A percentile compares a stretch with the other conserved stretches of the same genome.
Evolutionary conservation across 345 rosid genomes (phyloP).

Genomic region (Sonneratia caseolaris): DNA sequence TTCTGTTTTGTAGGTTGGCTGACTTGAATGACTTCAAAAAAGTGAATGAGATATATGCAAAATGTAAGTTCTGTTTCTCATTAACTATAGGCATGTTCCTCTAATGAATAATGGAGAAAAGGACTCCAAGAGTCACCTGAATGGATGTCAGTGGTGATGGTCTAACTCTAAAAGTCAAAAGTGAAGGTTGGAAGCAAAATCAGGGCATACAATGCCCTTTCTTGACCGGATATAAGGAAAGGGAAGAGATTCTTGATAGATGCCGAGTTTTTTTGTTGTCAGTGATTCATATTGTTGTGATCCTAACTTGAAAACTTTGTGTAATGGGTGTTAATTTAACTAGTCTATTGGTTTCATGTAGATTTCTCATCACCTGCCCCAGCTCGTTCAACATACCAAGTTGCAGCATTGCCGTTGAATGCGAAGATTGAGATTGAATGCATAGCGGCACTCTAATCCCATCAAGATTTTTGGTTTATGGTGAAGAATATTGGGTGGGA

Average conservation of each 20-base stretch:
- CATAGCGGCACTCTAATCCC: slow-evolving; percentile 51
- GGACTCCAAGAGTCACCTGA: neutral
- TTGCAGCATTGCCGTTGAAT: slow-evolving; percentile 86
- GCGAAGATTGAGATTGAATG: slow-evolving; percentile 93
- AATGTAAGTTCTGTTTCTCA: slow-evolving; percentile 47
- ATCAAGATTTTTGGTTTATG: neutral
- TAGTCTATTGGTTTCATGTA: slow-evolving; percentile 20
- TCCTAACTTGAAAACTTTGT: neutral
- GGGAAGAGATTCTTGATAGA: neutral
- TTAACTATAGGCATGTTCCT: neutral
- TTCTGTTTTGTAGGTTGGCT: slow-evolving; percentile 53
- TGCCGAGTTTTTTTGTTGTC: neutral
- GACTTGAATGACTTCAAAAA: slow-evolving; percentile 88
- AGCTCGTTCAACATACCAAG: slow-evolving; percentile 87
- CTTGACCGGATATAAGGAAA: neutral
- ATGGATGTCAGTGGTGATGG: neutral
- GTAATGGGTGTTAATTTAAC: neutral
- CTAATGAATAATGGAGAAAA: neutral
- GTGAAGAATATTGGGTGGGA: neutral
- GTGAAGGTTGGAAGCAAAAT: neutral
- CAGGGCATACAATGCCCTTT: neutral
- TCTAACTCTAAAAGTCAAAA: neutral
- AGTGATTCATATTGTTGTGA: neutral
- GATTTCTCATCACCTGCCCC: slow-evolving; percentile 85
- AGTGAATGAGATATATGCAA: slow-evolving; percentile 89